Base-by-base conservation (phyloP, 805 yeast species). In the Kazachstania bromeliacearum region DNA sequence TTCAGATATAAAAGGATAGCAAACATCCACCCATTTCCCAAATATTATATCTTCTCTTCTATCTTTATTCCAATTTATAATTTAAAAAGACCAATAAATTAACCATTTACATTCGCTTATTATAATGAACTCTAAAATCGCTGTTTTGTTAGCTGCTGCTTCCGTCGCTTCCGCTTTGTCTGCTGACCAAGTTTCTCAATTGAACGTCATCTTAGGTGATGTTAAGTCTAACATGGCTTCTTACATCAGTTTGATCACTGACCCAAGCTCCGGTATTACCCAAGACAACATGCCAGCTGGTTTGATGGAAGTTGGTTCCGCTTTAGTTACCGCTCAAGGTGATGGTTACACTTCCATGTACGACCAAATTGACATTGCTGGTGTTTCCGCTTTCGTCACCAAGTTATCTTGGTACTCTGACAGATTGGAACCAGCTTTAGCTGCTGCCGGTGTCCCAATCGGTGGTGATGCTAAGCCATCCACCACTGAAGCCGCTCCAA, bases 371-470 rank as follows among this genome's bases (percentile, higher is more conserved):
- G 59, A 60, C 43, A 41, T 50, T 37, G 35, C 36, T 33, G 51
- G 48, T 29, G 56, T 59, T 24, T 22, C 27, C 7, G 20, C 53
- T 5, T 46, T 55, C 41, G 43, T 59, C 18, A 51, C 62, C 20
- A 57, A 50, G 24, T 44, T 60, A 31, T 59, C 64, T 45, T 60
- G 64, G 64, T 60, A 55, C 44, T 47, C 57, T 22, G 36, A 47
- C 33, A 53, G 59, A 44, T 29, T 56, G 15, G 46, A 43, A 21
- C 43, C 51, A 20, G 41, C 30, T 19, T 30, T 45, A 16, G 33
- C 38, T 16, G 24, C 45, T 31, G 41, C 36, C 20, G 33, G 36
- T 19, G 38, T 28, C 16, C 40, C 34, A 32, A 26, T 28, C 19
- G 27, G 10, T 7, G 31, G 14, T 24, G 29, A 20, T 13, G 33